Percentiles rank a stretch among this genome's conserved stretches.
Evolutionary conservation across 2,329 filamentous ascomycete genomes (phyloP).

Genomic region (Fusarium kyushuense): DNA sequence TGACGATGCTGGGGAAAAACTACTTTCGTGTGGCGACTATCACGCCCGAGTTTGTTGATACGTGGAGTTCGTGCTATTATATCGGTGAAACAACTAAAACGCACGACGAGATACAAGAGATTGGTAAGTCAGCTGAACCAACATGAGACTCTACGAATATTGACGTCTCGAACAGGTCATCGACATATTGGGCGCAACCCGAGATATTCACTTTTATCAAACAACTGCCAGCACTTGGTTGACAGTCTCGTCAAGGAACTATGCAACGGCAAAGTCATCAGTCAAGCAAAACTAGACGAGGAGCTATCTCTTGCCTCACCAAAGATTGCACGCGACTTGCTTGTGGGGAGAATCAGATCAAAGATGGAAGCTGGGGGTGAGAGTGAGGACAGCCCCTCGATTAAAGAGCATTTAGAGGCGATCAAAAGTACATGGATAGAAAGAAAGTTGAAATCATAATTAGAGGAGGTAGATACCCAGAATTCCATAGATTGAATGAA

Average conservation of each 20-base stretch:
- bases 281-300: slow-evolving; percentile 43
- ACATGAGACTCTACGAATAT: no score
- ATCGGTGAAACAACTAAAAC: slow-evolving; percentile 46
- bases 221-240: slow-evolving; percentile 45
- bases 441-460: not conserved
- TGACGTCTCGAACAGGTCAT: slow-evolving; percentile 22
- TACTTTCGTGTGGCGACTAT: slow-evolving; percentile 42
- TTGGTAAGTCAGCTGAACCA: no score
- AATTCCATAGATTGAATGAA: accelerated
- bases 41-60: slow-evolving; percentile 39
- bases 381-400: slow-evolving; percentile 36
- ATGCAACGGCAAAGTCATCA: slow-evolving; percentile 45
- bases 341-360: slow-evolving; percentile 34
- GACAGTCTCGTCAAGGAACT: slow-evolving; percentile 45
- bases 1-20: slow-evolving; percentile 42
- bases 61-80: slow-evolving; percentile 47
- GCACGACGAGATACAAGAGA: slow-evolving; percentile 39
- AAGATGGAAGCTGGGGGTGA: slow-evolving; percentile 38
- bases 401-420: slow-evolving; percentile 41
- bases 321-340: slow-evolving; percentile 45
- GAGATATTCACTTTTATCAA: slow-evolving; percentile 37
- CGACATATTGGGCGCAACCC: slow-evolving; percentile 36
- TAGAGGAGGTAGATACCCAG: slow-evolving; percentile 10
- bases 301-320: slow-evolving; percentile 36
- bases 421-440: slow-evolving; percentile 32